Base-by-base conservation (phyloP, 495 filamentous ascomycete species). In the Rhizodiscina lignyota region DNA sequence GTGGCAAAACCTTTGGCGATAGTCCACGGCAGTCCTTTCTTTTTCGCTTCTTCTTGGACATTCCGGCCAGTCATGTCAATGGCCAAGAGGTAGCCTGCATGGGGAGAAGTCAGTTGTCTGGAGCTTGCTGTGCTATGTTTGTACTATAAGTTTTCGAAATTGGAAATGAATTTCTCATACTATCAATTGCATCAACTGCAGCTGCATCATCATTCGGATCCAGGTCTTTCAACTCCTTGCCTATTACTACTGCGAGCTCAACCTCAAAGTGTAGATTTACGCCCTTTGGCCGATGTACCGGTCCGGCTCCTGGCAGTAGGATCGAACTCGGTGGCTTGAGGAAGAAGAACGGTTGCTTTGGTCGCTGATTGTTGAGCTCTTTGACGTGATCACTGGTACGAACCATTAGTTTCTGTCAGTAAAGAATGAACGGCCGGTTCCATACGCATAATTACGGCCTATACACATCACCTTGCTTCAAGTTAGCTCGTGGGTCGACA, bases 291-390 rank as follows among this genome's bases (percentile, higher is more conserved):
- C 75, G 71, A 36, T 92, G 71, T 24, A 94, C 73, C n/a, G 85
- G 79, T 3, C 91, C 86, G 19, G 66, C 63, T 26, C 65, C 63
- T 2, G 86, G 85, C 12, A 75, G 65, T 1, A 94, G 69, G 42
- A 99, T 76, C 13, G 83, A 75, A 36, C 75, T 74, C 0, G 83
- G 52, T 4, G 89, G 91, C 67, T 99, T 99, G 41, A 94, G 70
- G 72, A 99, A 99, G 75, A 92, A 99, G 61, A 99, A 94, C 4
- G 91, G 89, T 52, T 91, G 80, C 55, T 81, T 83, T 37, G 89
- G 85, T 30, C 70, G 66, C 37, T 67, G 62, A 56, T 75, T 92
- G 63, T 83, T 83, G 47, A 99, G 69, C 66, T 99, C 89, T 47
- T 75, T 67, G 49, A 94, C 78, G 60, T 99, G 89, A 62, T 94